These are phyloP conservation scores for Melampsora americana DNA, from an alignment of 1,284 basidiomycete genomes.

Conservation along the genomic window DNA sequence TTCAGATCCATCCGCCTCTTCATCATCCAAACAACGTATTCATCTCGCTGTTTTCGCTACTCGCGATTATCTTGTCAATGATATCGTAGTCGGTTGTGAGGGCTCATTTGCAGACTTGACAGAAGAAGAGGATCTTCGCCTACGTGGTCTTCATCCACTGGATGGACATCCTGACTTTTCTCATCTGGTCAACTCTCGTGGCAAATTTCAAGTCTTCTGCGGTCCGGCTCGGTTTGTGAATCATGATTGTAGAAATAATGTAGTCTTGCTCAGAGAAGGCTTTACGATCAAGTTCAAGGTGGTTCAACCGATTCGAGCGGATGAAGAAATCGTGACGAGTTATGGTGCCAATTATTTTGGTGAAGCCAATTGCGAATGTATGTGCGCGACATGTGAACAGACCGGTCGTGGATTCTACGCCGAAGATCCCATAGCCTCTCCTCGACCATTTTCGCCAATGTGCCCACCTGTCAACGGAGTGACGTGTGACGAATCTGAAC, in stretches of 20 bases:
- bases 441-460: too few relatives aligned
- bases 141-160: conserved; percentile 1
- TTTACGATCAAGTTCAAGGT: conserved; percentile 46
- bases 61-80: conserved; percentile 16
- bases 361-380: conserved; percentile 36
- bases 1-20: background rate
- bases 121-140: conserved; percentile 31
- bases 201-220: conserved; percentile 43
- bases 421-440: background rate
- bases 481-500: too few relatives aligned
- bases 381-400: conserved; percentile 37
- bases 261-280: conserved; percentile 25
- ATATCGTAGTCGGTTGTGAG: conserved; percentile 37
- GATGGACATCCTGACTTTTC: conserved; percentile 28
- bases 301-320: conserved; percentile 48
- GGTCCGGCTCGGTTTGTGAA: conserved; percentile 37
- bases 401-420: conserved; percentile 22
- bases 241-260: conserved; percentile 40
- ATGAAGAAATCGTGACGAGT: conserved; percentile 51
- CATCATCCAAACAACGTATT: background rate
- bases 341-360: conserved; percentile 49
- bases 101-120: conserved; percentile 39
- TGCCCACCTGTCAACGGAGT: too few relatives aligned
- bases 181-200: conserved; percentile 39
- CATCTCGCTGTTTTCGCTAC: conserved; percentile 39